Evolutionary conservation across 176 grass and related monocot genomes (phyloP).

Genomic region (Oryza brachyantha): DNA sequence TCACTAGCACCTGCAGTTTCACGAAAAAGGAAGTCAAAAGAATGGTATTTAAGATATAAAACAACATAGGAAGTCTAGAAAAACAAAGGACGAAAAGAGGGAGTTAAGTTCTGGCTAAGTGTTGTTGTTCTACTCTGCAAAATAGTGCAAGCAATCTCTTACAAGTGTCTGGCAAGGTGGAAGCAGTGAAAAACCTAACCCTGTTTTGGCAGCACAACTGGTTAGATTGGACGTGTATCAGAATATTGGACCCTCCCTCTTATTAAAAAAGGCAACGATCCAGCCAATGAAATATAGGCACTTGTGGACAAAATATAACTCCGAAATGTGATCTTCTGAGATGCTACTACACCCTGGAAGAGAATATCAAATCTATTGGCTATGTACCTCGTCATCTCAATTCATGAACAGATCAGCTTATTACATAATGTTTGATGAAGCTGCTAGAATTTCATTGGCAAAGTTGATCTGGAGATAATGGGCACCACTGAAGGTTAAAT

Average conservation of each 20-base stretch:
- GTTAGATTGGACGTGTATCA: neutral
- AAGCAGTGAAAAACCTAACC: neutral
- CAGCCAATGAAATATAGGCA: neutral
- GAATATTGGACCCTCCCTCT: neutral
- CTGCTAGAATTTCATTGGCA: too few relatives aligned
- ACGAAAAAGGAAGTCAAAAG: conserved; percentile 10
- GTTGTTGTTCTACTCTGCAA: neutral
- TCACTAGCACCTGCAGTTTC: conserved; percentile 58
- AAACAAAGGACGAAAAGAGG: neutral
- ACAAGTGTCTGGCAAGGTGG: neutral
- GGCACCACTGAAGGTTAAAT: neutral
- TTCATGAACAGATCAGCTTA: neutral
- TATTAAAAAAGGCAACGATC: neutral
- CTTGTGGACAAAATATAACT: neutral
- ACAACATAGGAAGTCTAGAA: neutral
- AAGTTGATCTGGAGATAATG: neutral
- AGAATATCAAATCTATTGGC: neutral
- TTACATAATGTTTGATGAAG: too few relatives aligned
- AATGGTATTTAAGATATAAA: neutral
- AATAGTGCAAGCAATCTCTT: neutral
- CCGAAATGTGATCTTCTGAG: neutral
- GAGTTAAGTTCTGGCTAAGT: neutral
- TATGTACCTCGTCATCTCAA: neutral
- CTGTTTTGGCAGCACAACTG: neutral
- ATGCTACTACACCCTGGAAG: neutral